phyloP scores from a whole-genome alignment of 805 yeast genomes.

The Candida peoriensis region DNA sequence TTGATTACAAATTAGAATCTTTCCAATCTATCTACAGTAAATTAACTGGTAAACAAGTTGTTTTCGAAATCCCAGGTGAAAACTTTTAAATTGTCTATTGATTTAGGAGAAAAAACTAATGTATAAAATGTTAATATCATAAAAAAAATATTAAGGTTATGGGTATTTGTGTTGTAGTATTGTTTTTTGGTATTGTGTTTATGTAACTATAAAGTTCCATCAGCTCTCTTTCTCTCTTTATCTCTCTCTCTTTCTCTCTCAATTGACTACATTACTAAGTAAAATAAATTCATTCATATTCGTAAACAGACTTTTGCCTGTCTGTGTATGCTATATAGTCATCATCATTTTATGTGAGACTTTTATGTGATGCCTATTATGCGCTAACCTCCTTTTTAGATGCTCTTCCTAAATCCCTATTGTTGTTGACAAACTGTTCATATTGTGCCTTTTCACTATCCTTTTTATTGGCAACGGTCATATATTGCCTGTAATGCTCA shows the following conservation, averaged over 20 bases:
- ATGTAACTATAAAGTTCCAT: slow-evolving; percentile 4
- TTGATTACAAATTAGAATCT: slow-evolving; percentile 98
- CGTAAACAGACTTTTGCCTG: no score
- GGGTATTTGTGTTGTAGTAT: slow-evolving; percentile 1
- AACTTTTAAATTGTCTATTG: slow-evolving; percentile 38
- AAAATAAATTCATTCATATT: no score
- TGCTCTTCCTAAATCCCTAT: no score
- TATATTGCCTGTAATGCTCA: slow-evolving; percentile 15
- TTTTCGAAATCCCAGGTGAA: slow-evolving; percentile 82
- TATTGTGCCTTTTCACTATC: slow-evolving; percentile 14
- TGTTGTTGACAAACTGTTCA: slow-evolving; percentile 15
- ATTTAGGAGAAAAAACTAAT: no score
- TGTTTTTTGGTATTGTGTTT: slow-evolving; percentile 1
- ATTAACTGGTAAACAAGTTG: slow-evolving; percentile 99
- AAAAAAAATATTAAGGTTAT: slow-evolving; percentile 10
- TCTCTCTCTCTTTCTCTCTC: no score
- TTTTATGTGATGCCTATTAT: no score
- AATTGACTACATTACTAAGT: no score
- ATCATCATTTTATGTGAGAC: no score
- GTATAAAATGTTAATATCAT: slow-evolving; percentile 11
- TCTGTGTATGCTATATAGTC: no score
- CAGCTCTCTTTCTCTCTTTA: no score
- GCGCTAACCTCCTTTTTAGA: no score
- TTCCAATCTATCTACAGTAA: slow-evolving; percentile 98
- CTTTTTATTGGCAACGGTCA: slow-evolving; percentile 16